A percentile compares a stretch with the other conserved stretches of the same genome.
phyloP scores from a whole-genome alignment of 2,329 filamentous ascomycete genomes.

The Monilinia aucupariae region DNA sequence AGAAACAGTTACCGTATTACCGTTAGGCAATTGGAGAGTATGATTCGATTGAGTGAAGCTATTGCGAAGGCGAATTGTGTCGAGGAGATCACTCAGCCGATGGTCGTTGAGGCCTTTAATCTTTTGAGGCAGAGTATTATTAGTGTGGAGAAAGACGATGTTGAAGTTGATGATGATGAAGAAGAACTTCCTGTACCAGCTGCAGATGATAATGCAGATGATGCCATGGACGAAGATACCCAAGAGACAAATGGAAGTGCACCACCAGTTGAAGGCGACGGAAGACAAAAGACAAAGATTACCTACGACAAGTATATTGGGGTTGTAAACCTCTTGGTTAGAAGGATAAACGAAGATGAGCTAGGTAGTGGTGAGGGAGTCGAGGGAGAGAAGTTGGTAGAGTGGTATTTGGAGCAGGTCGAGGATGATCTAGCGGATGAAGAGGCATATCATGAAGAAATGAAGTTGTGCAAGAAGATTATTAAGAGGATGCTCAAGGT shows the following conservation, averaged over 20 bases:
- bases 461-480: conserved; percentile 71
- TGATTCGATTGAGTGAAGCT: conserved; percentile 95
- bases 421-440: conserved; percentile 76
- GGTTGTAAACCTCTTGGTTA: conserved; percentile 82
- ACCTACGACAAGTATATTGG: conserved; percentile 92
- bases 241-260: conserved; percentile 35
- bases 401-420: conserved; percentile 90
- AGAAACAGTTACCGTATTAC: conserved; percentile 97
- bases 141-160: conserved; percentile 88
- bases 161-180: conserved; percentile 53
- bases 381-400: conserved; percentile 70
- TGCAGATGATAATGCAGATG: conserved; percentile 44
- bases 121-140: conserved; percentile 93
- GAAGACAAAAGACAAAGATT: conserved; percentile 66
- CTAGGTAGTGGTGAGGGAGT: conserved; percentile 70
- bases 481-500: conserved; percentile 96
- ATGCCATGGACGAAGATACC: conserved; percentile 47
- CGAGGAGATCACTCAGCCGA: conserved; percentile 75
- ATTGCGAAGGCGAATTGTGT: conserved; percentile 98
- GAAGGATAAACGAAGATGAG: conserved; percentile 80
- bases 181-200: conserved; percentile 36
- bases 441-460: conserved; percentile 74
- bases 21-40: conserved; percentile 87
- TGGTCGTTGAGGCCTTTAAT: conserved; percentile 89
- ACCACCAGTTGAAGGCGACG: conserved; percentile 5